These are phyloP conservation scores for Penicilliopsis zonata DNA, from an alignment of 495 filamentous ascomycete genomes.

Conservation along the genomic window DNA sequence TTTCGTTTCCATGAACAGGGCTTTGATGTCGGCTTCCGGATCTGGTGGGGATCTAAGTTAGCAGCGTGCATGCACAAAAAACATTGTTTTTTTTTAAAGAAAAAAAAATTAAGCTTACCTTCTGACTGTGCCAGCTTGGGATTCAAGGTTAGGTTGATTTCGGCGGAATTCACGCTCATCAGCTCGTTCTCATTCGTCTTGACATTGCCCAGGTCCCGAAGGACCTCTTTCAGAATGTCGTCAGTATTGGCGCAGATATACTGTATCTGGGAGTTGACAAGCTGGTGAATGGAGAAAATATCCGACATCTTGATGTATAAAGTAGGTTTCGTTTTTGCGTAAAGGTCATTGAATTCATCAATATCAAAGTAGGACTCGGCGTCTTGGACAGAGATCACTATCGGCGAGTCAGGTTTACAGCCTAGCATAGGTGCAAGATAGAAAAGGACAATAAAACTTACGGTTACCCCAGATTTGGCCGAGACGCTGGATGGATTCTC, in stretches of 20 bases:
- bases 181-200: slow-evolving; percentile 93
- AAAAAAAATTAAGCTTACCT: slow-evolving; percentile 27
- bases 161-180: slow-evolving; percentile 71
- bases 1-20: slow-evolving; percentile 96
- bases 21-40: slow-evolving; percentile 81
- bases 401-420: slow-evolving; percentile 14
- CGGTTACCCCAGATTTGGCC: slow-evolving; percentile 58
- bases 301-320: slow-evolving; percentile 98
- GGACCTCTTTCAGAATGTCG: slow-evolving; percentile 81
- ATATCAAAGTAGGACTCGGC: slow-evolving; percentile 91
- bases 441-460: slow-evolving; percentile 20
- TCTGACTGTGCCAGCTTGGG: slow-evolving; percentile 84
- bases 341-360: slow-evolving; percentile 96
- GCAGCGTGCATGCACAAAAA: not conserved
- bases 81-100: too few relatives aligned
- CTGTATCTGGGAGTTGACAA: slow-evolving; percentile 68
- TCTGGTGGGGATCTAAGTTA: slow-evolving; percentile 32
- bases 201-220: slow-evolving; percentile 86
- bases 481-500: slow-evolving; percentile 72
- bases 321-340: slow-evolving; percentile 88
- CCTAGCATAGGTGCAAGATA: not conserved
- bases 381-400: slow-evolving; percentile 72
- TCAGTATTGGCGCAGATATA: slow-evolving; percentile 66
- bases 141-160: slow-evolving; percentile 85
- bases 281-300: slow-evolving; percentile 89